Conservation (phyloP, 257 asterid species). For the Phtheirospermum japonicum region DNA sequence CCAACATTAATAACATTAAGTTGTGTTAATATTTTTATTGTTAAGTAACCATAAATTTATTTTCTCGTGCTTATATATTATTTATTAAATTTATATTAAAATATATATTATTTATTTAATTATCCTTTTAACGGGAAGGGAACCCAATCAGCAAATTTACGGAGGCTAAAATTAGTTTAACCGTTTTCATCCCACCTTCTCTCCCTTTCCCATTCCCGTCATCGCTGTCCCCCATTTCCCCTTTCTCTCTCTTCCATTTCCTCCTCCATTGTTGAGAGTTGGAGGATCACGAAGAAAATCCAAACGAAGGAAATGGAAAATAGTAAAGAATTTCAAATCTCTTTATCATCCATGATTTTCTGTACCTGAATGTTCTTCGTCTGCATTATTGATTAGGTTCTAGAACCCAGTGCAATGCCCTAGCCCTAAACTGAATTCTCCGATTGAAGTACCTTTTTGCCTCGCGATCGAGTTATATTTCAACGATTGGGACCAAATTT, state of each 20-base stretch:
- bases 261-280: slow-evolving; percentile 36
- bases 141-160: slow-evolving; percentile 13
- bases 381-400: slow-evolving; percentile 29
- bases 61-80: too few relatives aligned
- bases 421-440: slow-evolving; percentile 31
- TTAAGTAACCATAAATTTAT: too few relatives aligned
- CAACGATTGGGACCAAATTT: slow-evolving; percentile 21
- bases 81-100: too few relatives aligned
- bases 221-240: slow-evolving; percentile 30
- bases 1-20: too few relatives aligned
- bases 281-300: slow-evolving; percentile 37
- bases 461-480: slow-evolving; percentile 25
- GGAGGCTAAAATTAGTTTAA: slow-evolving; percentile 34
- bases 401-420: slow-evolving; percentile 37
- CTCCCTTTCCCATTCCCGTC: slow-evolving; percentile 27
- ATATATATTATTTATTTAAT: neutral
- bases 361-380: slow-evolving; percentile 25
- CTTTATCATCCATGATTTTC: slow-evolving; percentile 19
- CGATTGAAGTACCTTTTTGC: slow-evolving; percentile 23
- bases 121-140: neutral
- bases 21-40: too few relatives aligned
- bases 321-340: slow-evolving; percentile 17
- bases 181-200: slow-evolving; percentile 46
- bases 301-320: slow-evolving; percentile 20
- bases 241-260: slow-evolving; percentile 16